A percentile compares a stretch with the other conserved stretches of the same genome.
phyloP scores from a whole-genome alignment of 2,329 filamentous ascomycete genomes.

The Aspergillaceae sp. region DNA sequence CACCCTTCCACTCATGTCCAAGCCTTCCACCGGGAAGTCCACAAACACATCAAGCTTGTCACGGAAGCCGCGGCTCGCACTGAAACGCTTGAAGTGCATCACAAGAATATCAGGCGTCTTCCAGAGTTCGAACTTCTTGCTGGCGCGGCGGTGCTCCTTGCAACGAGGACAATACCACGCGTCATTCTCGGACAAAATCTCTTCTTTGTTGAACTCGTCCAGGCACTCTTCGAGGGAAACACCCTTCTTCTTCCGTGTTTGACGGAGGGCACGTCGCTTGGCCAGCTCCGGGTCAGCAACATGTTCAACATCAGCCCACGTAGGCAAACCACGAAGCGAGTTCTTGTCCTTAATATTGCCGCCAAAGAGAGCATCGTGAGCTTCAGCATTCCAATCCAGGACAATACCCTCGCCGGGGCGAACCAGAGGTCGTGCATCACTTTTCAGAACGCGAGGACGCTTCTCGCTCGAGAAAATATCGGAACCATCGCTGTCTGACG shows the following conservation, averaged over 20 bases:
- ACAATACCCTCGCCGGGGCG: conserved; percentile 76
- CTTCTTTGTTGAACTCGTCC: conserved; percentile 87
- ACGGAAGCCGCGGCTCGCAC: conserved; percentile 67
- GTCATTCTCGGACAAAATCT: conserved; percentile 88
- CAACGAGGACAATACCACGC: conserved; percentile 96
- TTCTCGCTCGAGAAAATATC: conserved; percentile 15
- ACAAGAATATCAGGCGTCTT: conserved; percentile 91
- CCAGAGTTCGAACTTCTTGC: conserved; percentile 96
- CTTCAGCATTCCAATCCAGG: conserved; percentile 71
- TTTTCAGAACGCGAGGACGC: conserved; percentile 12
- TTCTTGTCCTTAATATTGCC: conserved; percentile 35
- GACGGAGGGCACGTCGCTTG: conserved; percentile 54
- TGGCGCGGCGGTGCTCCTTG: conserved; percentile 85
- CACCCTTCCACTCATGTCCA: conserved; percentile 74
- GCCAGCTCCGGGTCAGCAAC: conserved; percentile 56
- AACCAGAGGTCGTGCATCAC: conserved; percentile 56
- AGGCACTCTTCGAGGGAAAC: conserved; percentile 84
- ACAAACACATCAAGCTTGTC: conserved; percentile 89
- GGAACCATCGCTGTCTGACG: conserved; percentile 21
- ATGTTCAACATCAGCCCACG: conserved; percentile 46
- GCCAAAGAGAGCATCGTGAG: conserved; percentile 62
- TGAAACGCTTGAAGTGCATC: conserved; percentile 92
- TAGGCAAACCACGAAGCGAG: conserved; percentile 52
- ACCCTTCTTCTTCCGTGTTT: conserved; percentile 61
- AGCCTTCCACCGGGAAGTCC: conserved; percentile 79